These are phyloP conservation scores for Murraya paniculata DNA, from an alignment of 345 rosid genomes.

Conservation along the genomic window DNA sequence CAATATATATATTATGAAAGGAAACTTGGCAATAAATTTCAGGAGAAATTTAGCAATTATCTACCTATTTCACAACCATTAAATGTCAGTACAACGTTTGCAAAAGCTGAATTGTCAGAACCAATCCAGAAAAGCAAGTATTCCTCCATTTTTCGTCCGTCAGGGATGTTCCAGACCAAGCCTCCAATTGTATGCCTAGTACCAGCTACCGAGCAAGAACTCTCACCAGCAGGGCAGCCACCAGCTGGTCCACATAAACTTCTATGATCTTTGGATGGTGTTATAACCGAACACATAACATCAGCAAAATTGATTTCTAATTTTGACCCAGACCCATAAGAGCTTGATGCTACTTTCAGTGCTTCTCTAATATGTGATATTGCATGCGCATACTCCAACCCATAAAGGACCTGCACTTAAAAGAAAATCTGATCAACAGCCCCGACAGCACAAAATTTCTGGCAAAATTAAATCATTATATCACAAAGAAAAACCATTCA, in stretches of 20 bases:
- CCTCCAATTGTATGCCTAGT: slow-evolving; percentile 62
- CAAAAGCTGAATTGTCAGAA: slow-evolving; percentile 71
- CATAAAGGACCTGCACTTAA: slow-evolving; percentile 69
- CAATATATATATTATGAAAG: too few species aligned
- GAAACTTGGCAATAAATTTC: neutral
- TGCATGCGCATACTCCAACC: slow-evolving; percentile 76
- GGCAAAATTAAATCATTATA: slow-evolving; percentile 1
- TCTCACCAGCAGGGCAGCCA: slow-evolving; percentile 22
- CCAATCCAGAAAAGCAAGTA: slow-evolving; percentile 78
- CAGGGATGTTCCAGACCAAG: slow-evolving; percentile 65
- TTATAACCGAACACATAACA: slow-evolving; percentile 48
- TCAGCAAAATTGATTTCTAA: slow-evolving; percentile 45
- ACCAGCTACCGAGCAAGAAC: slow-evolving; percentile 18
- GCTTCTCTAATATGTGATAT: slow-evolving; percentile 51
- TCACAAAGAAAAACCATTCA: neutral
- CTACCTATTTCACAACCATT: slow-evolving; percentile 85
- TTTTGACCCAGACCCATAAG: slow-evolving; percentile 19
- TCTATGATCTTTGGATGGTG: slow-evolving; percentile 42
- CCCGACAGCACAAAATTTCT: neutral
- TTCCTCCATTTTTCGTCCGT: slow-evolving; percentile 63
- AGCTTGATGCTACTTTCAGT: slow-evolving; percentile 29
- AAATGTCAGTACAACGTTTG: slow-evolving; percentile 75
- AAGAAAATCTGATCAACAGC: slow-evolving; percentile 5
- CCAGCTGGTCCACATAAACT: slow-evolving; percentile 25
- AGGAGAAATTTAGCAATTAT: slow-evolving; percentile 12